Conservation (phyloP, 1,139 yeast species). For the Magnusiomyces paraingens region DNA sequence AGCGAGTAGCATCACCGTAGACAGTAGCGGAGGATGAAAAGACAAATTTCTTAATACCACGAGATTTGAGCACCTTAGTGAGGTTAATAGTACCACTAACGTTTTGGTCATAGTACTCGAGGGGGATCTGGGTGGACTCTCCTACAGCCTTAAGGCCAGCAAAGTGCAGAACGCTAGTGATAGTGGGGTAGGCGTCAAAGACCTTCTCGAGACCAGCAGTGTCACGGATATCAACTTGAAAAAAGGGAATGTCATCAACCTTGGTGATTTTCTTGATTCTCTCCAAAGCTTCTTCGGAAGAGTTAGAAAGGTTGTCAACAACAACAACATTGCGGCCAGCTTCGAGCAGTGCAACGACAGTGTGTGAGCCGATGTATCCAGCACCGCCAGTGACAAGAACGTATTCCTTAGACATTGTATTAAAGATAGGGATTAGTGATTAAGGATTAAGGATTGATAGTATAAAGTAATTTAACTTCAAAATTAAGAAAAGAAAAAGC, state of each 20-base stretch:
- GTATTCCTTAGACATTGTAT: constrained; percentile 27
- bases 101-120: constrained; percentile 63
- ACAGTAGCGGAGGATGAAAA: constrained; percentile 81
- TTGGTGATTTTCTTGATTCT: constrained; percentile 54
- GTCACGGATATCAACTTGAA: constrained; percentile 54
- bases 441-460: too few relatives aligned
- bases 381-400: constrained; percentile 83
- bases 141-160: constrained; percentile 89
- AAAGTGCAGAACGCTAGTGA: constrained; percentile 66
- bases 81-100: constrained; percentile 59
- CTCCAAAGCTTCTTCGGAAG: constrained; percentile 61
- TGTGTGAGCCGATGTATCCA: constrained; percentile 82
- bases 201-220: constrained; percentile 42
- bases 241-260: constrained; percentile 46
- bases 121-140: constrained; percentile 69
- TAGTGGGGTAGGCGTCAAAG: constrained; percentile 43
- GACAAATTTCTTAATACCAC: constrained; percentile 51
- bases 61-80: constrained; percentile 46
- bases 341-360: constrained; percentile 59
- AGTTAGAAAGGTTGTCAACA: constrained; percentile 63
- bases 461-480: too few relatives aligned
- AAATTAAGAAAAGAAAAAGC: too few relatives aligned
- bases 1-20: constrained; percentile 75
- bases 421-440: too few relatives aligned
- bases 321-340: constrained; percentile 65